Percentiles rank a stretch among this genome's conserved stretches.
These are phyloP conservation scores for Dactylis glomerata DNA, from an alignment of 176 grass and related monocot genomes.

Conservation along the genomic window DNA sequence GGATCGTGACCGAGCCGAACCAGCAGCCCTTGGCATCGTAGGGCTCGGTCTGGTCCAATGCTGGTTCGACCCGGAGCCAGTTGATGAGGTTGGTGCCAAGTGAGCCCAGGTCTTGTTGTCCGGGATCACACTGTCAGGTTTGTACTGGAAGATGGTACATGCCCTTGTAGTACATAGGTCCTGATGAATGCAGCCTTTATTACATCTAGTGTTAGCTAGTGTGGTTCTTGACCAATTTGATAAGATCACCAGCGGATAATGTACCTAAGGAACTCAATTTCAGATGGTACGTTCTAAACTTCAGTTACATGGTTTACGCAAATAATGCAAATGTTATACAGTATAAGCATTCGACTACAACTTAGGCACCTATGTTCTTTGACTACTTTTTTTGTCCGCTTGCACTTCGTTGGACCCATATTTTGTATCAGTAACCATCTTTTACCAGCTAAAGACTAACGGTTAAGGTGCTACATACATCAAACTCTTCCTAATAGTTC, in stretches of 20 bases:
- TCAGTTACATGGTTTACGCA: neutral
- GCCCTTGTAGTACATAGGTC: neutral
- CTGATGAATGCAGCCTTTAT: neutral
- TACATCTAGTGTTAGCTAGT: neutral
- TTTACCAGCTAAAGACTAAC: too few relatives aligned
- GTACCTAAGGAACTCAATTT: too few relatives aligned
- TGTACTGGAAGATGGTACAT: neutral
- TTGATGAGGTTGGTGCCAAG: neutral
- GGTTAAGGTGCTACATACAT: neutral
- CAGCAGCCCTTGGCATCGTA: slow-evolving; percentile 3
- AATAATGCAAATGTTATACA: neutral
- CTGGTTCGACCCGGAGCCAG: neutral
- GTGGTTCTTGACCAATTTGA: neutral
- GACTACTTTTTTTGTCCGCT: neutral
- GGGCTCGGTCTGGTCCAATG: neutral
- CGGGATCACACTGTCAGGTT: neutral
- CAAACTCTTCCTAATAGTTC: neutral
- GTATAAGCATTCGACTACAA: neutral
- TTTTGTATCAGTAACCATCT: too few relatives aligned
- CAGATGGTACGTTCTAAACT: neutral
- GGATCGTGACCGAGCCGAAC: neutral
- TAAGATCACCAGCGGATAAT: neutral
- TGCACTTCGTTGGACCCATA: neutral
- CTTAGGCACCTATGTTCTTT: neutral
- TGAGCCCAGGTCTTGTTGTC: slow-evolving; percentile 7